Conservation (phyloP, 2,329 filamentous ascomycete species). For the Botrytis medusae region DNA sequence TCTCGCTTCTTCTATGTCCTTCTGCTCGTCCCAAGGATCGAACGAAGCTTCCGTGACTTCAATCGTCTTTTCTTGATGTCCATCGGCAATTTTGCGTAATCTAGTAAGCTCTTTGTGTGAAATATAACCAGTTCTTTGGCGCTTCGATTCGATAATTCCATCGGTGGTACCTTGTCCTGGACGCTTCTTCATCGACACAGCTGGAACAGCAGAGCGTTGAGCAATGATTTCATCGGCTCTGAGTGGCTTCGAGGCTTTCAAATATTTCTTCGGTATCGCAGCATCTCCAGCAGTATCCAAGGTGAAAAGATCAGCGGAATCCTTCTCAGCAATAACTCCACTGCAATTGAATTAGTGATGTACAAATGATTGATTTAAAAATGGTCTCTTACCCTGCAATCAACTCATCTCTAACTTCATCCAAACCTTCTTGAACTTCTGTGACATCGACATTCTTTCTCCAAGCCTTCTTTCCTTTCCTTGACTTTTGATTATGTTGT, state of each 20-base stretch:
- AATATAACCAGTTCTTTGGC: conserved; percentile 74
- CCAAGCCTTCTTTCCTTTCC: conserved; percentile 99
- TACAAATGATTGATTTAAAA: not conserved
- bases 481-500: conserved; percentile 82
- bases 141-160: conserved; percentile 71
- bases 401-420: conserved; percentile 82
- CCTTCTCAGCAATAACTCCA: conserved; percentile 81
- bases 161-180: conserved; percentile 67
- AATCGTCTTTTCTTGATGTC: conserved; percentile 48
- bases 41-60: conserved; percentile 63
- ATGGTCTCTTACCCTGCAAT: conserved; percentile 69
- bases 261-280: conserved; percentile 62
- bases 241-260: conserved; percentile 72
- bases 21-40: conserved; percentile 73
- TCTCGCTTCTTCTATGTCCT: conserved; percentile 45
- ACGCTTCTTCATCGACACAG: conserved; percentile 77
- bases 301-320: conserved; percentile 80
- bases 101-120: conserved; percentile 80
- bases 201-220: conserved; percentile 76
- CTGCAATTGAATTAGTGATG: conserved; percentile 47
- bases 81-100: conserved; percentile 76
- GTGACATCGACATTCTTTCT: conserved; percentile 96
- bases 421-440: conserved; percentile 78
- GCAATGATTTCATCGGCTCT: conserved; percentile 92
- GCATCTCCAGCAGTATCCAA: conserved; percentile 74